phyloP scores from a whole-genome alignment of 164 flowering plant genomes.

The Liquidambar formosana region DNA sequence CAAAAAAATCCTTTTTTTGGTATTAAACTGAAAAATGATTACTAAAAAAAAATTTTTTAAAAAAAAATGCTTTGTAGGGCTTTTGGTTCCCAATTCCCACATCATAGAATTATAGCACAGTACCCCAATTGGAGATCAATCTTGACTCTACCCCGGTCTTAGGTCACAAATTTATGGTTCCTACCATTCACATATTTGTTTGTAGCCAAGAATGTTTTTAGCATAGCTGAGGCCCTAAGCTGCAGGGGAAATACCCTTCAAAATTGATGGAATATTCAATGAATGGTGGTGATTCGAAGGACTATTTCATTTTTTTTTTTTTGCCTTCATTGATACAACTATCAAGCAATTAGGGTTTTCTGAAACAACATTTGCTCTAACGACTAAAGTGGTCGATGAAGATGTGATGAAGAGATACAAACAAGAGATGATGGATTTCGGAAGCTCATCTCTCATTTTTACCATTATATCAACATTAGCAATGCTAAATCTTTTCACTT shows the following conservation, averaged over 20 bases:
- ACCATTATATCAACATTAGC: constrained; percentile 39
- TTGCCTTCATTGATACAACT: constrained; percentile 35
- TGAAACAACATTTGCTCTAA: constrained; percentile 39
- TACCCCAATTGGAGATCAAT: no score
- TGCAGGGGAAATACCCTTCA: constrained; percentile 24
- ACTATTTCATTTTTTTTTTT: constrained; percentile 36
- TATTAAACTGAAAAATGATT: no score
- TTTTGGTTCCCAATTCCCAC: no score
- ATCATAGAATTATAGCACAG: no score
- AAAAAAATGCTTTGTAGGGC: no score
- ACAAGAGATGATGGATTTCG: constrained; percentile 51
- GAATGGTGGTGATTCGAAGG: constrained; percentile 50
- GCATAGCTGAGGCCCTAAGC: constrained; percentile 15
- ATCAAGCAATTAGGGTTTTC: constrained; percentile 35
- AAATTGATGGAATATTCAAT: constrained; percentile 54
- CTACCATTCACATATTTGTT: constrained; percentile 26
- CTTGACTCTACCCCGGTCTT: no score
- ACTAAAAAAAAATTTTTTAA: no score
- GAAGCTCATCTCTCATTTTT: constrained; percentile 39
- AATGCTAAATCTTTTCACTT: constrained; percentile 27
- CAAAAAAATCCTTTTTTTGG: no score
- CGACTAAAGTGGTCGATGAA: constrained; percentile 40
- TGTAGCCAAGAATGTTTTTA: constrained; percentile 7
- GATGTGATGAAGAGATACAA: constrained; percentile 43
- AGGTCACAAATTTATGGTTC: constrained; percentile 33